Conservation (phyloP, 805 yeast species). For the Myxozyma kluyveri region DNA sequence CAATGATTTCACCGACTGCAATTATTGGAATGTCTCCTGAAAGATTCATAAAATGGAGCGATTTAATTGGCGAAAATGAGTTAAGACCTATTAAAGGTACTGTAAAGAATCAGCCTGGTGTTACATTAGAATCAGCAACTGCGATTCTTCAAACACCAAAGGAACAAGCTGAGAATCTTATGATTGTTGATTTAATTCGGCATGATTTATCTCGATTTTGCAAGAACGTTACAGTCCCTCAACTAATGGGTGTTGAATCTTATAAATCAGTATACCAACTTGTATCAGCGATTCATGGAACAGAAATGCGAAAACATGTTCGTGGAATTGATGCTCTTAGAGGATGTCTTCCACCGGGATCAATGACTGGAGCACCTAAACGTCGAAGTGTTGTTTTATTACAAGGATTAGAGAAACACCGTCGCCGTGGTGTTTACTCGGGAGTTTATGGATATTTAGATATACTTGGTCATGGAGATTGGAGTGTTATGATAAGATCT, state of each 20-base stretch:
- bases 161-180: conserved; percentile 91
- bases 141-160: conserved; percentile 43
- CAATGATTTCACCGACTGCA: conserved; percentile 45
- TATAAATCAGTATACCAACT: conserved; percentile 87
- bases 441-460: conserved; percentile 98
- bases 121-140: conserved; percentile 7
- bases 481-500: conserved; percentile 94
- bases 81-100: conserved; percentile 97
- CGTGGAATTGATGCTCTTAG: conserved; percentile 77
- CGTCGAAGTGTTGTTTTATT: conserved; percentile 84
- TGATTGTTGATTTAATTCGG: conserved; percentile 94
- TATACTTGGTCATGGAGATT: conserved; percentile 78
- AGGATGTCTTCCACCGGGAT: conserved; percentile 90
- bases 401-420: conserved; percentile 51
- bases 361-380: conserved; percentile 99
- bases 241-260: conserved; percentile 89
- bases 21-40: conserved; percentile 92
- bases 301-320: conserved; percentile 42
- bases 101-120: conserved; percentile 58
- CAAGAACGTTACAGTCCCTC: conserved; percentile 63
- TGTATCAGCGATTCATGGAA: conserved; percentile 82
- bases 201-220: conserved; percentile 79
- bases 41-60: conserved; percentile 79
- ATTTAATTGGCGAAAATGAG: conserved; percentile 52
- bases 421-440: conserved; percentile 77